A percentile compares a stretch with the other conserved stretches of the same genome.
Conservation (phyloP, 2,329 filamentous ascomycete genomes). For the Penicillium griseofulvum region DNA sequence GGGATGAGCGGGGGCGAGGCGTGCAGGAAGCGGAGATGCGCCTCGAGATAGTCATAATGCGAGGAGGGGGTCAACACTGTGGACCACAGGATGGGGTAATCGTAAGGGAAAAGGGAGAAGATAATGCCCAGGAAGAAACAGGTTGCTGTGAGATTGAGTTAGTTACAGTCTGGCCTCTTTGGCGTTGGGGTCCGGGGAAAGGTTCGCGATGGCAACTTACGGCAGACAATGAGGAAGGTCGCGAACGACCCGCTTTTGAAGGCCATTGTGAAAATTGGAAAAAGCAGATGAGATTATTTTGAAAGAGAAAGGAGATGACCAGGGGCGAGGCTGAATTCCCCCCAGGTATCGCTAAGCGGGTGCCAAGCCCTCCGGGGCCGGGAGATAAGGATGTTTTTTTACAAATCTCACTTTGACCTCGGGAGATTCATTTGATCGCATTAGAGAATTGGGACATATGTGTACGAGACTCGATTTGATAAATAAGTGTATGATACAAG, state of each 20-base stretch:
- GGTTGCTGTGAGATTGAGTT: slow-evolving; percentile 57
- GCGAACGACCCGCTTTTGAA: slow-evolving; percentile 67
- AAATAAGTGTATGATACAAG: slow-evolving; percentile 21
- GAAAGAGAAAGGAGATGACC: slow-evolving; percentile 4
- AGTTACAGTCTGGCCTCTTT: slow-evolving; percentile 9
- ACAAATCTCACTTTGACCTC: not conserved
- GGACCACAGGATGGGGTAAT: slow-evolving; percentile 51
- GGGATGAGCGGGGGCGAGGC: slow-evolving; percentile 86
- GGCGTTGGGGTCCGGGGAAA: slow-evolving; percentile 5
- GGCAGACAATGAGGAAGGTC: slow-evolving; percentile 93
- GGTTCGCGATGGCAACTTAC: slow-evolving; percentile 55
- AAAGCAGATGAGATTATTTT: not conserved
- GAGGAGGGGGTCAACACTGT: slow-evolving; percentile 42
- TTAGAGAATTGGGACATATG: not conserved
- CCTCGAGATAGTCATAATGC: slow-evolving; percentile 83
- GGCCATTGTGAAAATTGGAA: slow-evolving; percentile 30
- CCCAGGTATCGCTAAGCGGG: slow-evolving; percentile 18
- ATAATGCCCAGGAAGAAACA: slow-evolving; percentile 98
- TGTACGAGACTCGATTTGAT: not conserved
- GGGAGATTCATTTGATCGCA: not conserved
- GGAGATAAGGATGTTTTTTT: not conserved
- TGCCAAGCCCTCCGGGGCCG: slow-evolving; percentile 14
- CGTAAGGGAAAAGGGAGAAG: slow-evolving; percentile 95
- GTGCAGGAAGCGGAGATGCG: slow-evolving; percentile 87
- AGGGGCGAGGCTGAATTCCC: slow-evolving; percentile 6